A percentile compares a stretch with the other conserved stretches of the same genome.
phyloP scores from a whole-genome alignment of 129 eudicot species.

The Pittosporum tobira region DNA sequence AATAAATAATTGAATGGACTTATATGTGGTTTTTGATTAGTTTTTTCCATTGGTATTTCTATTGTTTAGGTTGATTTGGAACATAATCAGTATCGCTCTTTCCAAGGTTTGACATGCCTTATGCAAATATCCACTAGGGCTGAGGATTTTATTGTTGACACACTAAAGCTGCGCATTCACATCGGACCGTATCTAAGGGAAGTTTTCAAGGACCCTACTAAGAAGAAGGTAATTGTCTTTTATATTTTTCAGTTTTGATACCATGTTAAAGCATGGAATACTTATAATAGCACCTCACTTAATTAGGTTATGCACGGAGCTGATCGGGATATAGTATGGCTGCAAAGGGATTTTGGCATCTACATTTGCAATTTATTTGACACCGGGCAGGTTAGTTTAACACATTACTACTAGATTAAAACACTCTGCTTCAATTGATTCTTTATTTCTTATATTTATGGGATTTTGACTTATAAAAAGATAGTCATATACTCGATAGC shows the following conservation, averaged over 20 bases:
- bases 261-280: background rate
- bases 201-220: conserved; percentile 73
- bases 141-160: conserved; percentile 89
- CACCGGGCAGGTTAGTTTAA: conserved; percentile 77
- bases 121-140: conserved; percentile 97
- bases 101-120: conserved; percentile 97
- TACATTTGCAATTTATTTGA: conserved; percentile 90
- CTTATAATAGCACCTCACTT: conserved; percentile 10
- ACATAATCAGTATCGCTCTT: conserved; percentile 89
- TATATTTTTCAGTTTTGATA: conserved; percentile 1
- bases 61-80: conserved; percentile 86
- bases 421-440: too few relatives aligned
- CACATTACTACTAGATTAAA: background rate
- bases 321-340: conserved; percentile 84
- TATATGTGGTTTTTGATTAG: background rate
- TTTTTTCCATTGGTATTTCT: background rate
- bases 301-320: conserved; percentile 95
- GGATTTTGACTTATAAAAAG: background rate
- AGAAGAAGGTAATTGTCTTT: conserved; percentile 53
- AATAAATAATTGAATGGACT: background rate
- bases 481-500: background rate
- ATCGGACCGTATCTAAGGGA: conserved; percentile 86
- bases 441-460: background rate
- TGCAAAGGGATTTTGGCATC: conserved; percentile 88
- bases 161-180: conserved; percentile 73